Conservation (phyloP, 2,329 filamentous ascomycete species). For the Fusarium stilboides region DNA sequence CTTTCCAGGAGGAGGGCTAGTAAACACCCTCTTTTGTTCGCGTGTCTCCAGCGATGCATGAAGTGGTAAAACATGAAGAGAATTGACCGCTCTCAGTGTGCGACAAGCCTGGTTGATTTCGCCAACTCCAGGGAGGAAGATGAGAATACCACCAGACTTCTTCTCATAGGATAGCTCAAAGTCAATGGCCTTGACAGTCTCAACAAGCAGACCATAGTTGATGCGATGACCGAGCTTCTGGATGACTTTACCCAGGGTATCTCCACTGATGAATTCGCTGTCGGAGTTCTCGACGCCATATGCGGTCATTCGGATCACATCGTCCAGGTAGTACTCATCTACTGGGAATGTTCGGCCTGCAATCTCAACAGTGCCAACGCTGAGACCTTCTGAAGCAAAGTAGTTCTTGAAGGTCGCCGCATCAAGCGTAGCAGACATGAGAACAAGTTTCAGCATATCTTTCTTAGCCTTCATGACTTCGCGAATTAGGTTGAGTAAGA, state of each 20-base stretch:
- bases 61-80: slow-evolving; percentile 84
- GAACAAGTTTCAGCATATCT: slow-evolving; percentile 89
- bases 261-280: slow-evolving; percentile 62
- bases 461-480: slow-evolving; percentile 86
- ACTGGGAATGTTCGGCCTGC: slow-evolving; percentile 95
- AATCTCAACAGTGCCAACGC: slow-evolving; percentile 77
- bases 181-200: slow-evolving; percentile 87
- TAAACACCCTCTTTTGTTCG: slow-evolving; percentile 91
- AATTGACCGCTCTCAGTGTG: slow-evolving; percentile 74
- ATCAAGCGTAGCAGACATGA: slow-evolving; percentile 97
- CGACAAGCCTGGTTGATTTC: slow-evolving; percentile 91
- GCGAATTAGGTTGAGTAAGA: slow-evolving; percentile 91
- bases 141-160: slow-evolving; percentile 85
- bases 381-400: slow-evolving; percentile 84
- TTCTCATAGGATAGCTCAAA: slow-evolving; percentile 76
- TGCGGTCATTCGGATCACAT: slow-evolving; percentile 89
- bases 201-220: slow-evolving; percentile 89
- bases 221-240: slow-evolving; percentile 84
- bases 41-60: slow-evolving; percentile 92
- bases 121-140: slow-evolving; percentile 92
- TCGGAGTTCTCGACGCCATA: slow-evolving; percentile 72
- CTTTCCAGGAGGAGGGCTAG: slow-evolving; percentile 80
- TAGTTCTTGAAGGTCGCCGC: slow-evolving; percentile 75
- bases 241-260: slow-evolving; percentile 78
- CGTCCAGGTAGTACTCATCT: slow-evolving; percentile 88